A percentile compares a stretch with the other conserved stretches of the same genome.
These are phyloP conservation scores for Fusarium tupiense DNA, from an alignment of 2,329 filamentous ascomycete genomes.

Conservation along the genomic window DNA sequence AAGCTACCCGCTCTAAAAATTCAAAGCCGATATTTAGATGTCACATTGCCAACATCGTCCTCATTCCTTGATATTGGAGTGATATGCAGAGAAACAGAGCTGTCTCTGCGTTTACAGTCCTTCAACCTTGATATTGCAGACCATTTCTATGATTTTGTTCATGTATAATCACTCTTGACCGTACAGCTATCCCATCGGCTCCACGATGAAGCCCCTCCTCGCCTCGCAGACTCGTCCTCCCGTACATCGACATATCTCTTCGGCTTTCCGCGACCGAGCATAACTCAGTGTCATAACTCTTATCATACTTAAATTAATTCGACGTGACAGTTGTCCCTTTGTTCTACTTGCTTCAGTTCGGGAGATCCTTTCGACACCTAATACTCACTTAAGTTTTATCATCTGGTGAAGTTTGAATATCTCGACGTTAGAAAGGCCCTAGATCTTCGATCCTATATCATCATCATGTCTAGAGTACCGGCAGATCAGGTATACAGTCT, in stretches of 20 bases:
- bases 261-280: neutral
- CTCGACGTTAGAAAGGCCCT: neutral
- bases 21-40: neutral
- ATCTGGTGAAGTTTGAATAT: neutral
- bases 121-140: fast-evolving
- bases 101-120: neutral
- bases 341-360: too few species aligned
- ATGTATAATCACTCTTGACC: neutral
- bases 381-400: too few species aligned
- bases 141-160: fast-evolving
- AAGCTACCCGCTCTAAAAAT: neutral
- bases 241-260: too few species aligned
- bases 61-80: neutral
- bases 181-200: neutral
- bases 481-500: fast-evolving
- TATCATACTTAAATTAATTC: fast-evolving
- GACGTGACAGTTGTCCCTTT: neutral
- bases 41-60: neutral
- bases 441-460: neutral
- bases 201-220: neutral
- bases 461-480: fast-evolving
- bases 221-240: neutral
- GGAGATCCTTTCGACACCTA: neutral
- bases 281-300: neutral
- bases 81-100: neutral